Evolutionary conservation across 345 rosid species (phyloP).

Genomic region (Gossypium raimondii): DNA sequence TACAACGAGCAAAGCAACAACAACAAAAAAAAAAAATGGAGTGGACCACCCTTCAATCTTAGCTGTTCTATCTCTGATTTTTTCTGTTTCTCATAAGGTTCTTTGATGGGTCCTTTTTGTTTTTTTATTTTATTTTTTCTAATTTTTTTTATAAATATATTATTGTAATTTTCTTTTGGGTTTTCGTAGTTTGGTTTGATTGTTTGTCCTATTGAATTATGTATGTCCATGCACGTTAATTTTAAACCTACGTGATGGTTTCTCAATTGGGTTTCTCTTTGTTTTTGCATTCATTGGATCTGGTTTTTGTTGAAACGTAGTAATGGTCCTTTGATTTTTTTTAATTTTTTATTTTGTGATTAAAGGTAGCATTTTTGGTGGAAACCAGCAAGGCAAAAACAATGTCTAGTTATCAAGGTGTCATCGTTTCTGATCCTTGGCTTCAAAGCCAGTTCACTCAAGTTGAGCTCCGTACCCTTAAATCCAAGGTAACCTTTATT

Average conservation of each 20-base stretch:
- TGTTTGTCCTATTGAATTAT: not conserved
- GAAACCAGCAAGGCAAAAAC: constrained; percentile 13
- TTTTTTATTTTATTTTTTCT: not conserved
- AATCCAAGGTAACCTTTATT: constrained; percentile 57
- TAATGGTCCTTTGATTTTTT: not conserved
- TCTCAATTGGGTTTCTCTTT: constrained; percentile 1
- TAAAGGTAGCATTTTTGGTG: constrained; percentile 8
- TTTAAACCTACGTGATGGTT: not conserved
- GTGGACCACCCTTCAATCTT: not conserved
- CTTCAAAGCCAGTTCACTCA: constrained; percentile 98
- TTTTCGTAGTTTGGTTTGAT: not conserved
- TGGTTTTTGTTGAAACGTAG: not conserved
- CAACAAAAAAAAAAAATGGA: too few relatives aligned
- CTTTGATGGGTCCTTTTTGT: not conserved
- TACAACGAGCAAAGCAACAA: not conserved
- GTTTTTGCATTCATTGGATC: not conserved
- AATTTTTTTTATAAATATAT: not conserved
- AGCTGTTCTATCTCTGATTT: not conserved
- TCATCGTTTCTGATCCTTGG: constrained; percentile 92
- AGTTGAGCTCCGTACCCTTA: constrained; percentile 95
- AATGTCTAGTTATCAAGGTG: constrained; percentile 91
- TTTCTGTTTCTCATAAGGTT: not conserved
- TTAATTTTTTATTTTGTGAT: not conserved
- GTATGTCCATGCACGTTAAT: constrained; percentile 1
- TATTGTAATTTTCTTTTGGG: not conserved